phyloP scores from a whole-genome alignment of 345 rosid genomes.

The Corchorus olitorius region DNA sequence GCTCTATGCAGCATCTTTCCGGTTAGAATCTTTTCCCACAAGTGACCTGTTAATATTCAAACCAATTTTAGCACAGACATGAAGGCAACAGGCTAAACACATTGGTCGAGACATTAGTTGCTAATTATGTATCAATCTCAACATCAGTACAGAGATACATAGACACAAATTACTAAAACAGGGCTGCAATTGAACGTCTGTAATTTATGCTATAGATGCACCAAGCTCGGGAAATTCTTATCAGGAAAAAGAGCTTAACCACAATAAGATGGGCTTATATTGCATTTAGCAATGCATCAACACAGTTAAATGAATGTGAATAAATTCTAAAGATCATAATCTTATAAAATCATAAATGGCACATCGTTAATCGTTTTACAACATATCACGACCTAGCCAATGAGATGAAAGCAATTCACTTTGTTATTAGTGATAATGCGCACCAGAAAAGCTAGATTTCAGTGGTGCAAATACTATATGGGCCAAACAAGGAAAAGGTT shows the following conservation, averaged over 20 bases:
- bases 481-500: background rate
- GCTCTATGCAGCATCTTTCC: slow-evolving; percentile 89
- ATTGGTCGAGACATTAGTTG: too few relatives aligned
- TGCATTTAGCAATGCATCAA: background rate
- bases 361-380: background rate
- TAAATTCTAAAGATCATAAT: background rate
- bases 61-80: slow-evolving; percentile 8
- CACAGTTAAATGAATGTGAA: background rate
- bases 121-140: background rate
- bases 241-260: too few relatives aligned
- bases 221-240: background rate
- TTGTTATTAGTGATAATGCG: background rate
- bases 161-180: background rate
- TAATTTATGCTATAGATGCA: too few relatives aligned
- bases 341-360: background rate
- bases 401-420: background rate
- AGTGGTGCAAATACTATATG: background rate
- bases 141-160: background rate
- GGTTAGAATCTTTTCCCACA: slow-evolving; percentile 90
- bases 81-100: background rate
- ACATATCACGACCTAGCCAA: background rate
- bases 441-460: background rate
- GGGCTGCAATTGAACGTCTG: background rate
- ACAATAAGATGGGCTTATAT: too few relatives aligned
- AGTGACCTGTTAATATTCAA: slow-evolving; percentile 67